These are phyloP conservation scores for Gossypium arboreum DNA, from an alignment of 345 rosid species.

Conservation along the genomic window DNA sequence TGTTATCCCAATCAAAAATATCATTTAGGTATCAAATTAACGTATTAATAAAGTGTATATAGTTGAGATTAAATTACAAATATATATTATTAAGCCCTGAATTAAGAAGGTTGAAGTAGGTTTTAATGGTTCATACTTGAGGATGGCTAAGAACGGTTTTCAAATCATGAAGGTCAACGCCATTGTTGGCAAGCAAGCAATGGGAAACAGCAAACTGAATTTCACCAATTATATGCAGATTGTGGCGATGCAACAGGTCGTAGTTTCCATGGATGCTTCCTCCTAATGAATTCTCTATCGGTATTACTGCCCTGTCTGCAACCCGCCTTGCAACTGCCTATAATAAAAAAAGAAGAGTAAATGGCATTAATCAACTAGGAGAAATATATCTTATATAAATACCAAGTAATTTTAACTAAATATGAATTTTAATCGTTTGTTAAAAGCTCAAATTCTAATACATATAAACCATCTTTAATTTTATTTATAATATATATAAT, in stretches of 20 bases:
- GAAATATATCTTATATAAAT: background rate
- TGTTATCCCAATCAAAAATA: too few relatives aligned
- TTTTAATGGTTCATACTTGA: background rate
- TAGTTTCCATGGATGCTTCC: background rate
- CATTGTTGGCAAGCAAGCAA: background rate
- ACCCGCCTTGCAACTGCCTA: conserved; percentile 67
- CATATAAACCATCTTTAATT: too few relatives aligned
- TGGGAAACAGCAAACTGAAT: background rate
- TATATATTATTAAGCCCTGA: too few relatives aligned
- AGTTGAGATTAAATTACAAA: too few relatives aligned
- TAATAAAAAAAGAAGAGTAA: background rate
- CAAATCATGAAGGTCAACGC: background rate
- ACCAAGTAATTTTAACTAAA: too few relatives aligned
- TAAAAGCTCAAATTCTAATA: too few relatives aligned
- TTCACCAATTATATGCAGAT: background rate
- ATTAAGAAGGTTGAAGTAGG: too few relatives aligned
- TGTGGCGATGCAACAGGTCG: background rate
- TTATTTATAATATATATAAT: too few relatives aligned
- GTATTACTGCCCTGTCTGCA: background rate
- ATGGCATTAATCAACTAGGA: background rate
- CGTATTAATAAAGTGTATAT: too few relatives aligned
- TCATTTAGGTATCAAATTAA: background rate
- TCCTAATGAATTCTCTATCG: background rate
- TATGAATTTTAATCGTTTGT: too few relatives aligned
- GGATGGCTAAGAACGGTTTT: background rate